Base-by-base conservation (phyloP, 2,329 filamentous ascomycete genomes). In the Fusarium albidum region DNA sequence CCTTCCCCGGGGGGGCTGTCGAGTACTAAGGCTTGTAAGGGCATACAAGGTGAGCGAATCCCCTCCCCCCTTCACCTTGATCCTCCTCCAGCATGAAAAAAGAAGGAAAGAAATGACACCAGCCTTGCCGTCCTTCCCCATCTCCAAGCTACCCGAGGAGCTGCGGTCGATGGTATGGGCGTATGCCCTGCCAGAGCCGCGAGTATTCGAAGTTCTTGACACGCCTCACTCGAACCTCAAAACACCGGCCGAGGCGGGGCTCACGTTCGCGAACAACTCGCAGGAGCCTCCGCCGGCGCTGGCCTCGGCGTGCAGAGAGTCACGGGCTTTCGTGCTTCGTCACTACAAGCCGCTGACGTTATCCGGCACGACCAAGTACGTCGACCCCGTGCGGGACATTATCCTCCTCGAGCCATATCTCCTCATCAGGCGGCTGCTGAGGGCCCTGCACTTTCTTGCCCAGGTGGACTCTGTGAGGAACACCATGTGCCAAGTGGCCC, bases 141-240 rank as follows among this genome's bases (percentile, higher is more conserved):
- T 64, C 31, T 25, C 25, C 29, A 60, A 43, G 17, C 32, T 59
- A 9, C 64, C 57, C 12, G 49, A 51, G 28, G 57, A 63, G 59
- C 44, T 64, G 35, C 51, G 59, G 32, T 54, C 48, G n/a, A 65
- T 62, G 48, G 43, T 58, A 14, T 60, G 61, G 59, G 41, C 29
- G 37, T 48, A 53, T 35, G 52, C 59, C 31, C 49, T 65, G 21
- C 57, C 50, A n/a, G 61, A 57, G 26, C 49, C 57, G 26, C 55
- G 51, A 47, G 53, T 62, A 33, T 63, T 63, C 26, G 61, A 66
- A 32, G 49, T 66, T 11, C 44, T 63, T 29, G 59, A 63, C 32
- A 50, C 55, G 29, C 59, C 61, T 34, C 41, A 51, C 29, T 52
- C 57, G 34, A 65, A 58, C 18, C 42, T 54, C 47, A 56, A 53